Evolutionary conservation across 805 yeast genomes (phyloP).

Genomic region (Kodamaea sagamina): DNA sequence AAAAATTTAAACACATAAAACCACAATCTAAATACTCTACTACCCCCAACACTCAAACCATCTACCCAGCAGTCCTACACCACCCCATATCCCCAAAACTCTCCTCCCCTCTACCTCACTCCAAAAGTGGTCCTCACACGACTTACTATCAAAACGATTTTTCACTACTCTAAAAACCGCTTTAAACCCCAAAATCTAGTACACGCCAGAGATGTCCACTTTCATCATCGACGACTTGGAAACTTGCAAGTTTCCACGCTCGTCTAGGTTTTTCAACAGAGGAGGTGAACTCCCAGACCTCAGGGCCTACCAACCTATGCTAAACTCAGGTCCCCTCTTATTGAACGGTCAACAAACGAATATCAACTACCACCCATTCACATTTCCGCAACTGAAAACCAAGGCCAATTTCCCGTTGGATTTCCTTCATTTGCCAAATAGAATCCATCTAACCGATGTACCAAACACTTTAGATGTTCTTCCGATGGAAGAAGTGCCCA

Average conservation of each 20-base stretch:
- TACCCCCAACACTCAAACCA: too few species aligned
- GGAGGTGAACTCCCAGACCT: conserved; percentile 25
- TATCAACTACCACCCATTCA: conserved; percentile 45
- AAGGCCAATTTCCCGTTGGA: conserved; percentile 49
- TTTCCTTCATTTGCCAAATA: conserved; percentile 35
- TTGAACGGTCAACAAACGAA: conserved; percentile 29
- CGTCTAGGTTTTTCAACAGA: conserved; percentile 29
- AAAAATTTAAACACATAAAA: too few species aligned
- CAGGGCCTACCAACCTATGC: conserved; percentile 19
- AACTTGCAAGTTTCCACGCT: conserved; percentile 24
- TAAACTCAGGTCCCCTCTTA: conserved; percentile 18
- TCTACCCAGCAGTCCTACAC: background rate
- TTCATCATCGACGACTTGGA: conserved; percentile 11
- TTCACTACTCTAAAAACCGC: conserved; percentile 1
- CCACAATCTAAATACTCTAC: too few species aligned
- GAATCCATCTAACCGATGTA: conserved; percentile 20
- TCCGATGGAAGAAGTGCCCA: conserved; percentile 46
- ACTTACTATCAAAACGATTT: conserved; percentile 8
- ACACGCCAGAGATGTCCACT: conserved; percentile 2
- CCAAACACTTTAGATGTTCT: conserved; percentile 7
- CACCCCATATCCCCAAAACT: background rate
- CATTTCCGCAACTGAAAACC: conserved; percentile 47
- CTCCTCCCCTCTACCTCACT: background rate
- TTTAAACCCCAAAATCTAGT: background rate
- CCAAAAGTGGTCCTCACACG: conserved; percentile 1